Evolutionary conservation across 164 flowering plant genomes (phyloP).

Genomic region (Liquidambar formosana): DNA sequence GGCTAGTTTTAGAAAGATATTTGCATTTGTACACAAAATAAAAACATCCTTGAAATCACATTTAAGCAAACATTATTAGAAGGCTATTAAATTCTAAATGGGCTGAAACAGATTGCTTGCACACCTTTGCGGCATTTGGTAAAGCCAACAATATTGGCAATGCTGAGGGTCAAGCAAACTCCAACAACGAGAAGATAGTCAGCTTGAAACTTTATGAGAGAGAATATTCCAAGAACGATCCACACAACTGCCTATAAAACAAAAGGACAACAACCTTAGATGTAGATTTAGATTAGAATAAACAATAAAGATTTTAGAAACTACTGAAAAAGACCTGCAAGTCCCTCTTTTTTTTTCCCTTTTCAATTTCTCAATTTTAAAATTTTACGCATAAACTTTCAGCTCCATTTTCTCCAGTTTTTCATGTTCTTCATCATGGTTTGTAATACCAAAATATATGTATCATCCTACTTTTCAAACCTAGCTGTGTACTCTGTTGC

Average conservation of each 20-base stretch:
- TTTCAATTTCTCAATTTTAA: background rate
- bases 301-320: background rate
- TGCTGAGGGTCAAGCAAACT: constrained; percentile 84
- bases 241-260: constrained; percentile 74
- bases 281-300: background rate
- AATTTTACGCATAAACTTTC: background rate
- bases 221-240: constrained; percentile 80
- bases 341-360: background rate
- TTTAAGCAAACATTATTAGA: background rate
- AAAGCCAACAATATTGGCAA: constrained; percentile 92
- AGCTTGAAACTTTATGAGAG: constrained; percentile 88
- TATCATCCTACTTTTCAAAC: background rate
- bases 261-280: constrained; percentile 1
- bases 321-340: background rate
- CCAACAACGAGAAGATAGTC: constrained; percentile 92
- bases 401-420: background rate
- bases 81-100: background rate
- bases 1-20: background rate
- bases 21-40: background rate
- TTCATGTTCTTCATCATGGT: background rate
- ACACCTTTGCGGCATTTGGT: constrained; percentile 93
- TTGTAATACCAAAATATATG: background rate
- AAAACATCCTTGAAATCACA: background rate
- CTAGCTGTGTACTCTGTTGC: background rate
- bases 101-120: background rate